Evolutionary conservation across 1,139 yeast species (phyloP).

Genomic region (Hemisphaericaspora xylofermentans): DNA sequence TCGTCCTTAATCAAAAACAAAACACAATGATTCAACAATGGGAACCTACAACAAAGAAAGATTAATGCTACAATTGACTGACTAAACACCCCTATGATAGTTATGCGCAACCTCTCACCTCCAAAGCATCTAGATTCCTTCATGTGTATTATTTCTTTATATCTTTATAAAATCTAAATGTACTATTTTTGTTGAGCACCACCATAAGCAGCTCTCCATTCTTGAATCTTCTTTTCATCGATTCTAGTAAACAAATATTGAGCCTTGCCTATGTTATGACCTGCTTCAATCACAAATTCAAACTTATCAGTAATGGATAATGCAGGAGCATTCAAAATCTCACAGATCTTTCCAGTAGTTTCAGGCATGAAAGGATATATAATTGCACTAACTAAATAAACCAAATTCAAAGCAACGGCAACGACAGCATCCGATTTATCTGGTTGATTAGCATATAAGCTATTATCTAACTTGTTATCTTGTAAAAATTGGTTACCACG

Average conservation of each 20-base stretch:
- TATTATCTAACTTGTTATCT: slow-evolving; percentile 91
- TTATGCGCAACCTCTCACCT: background rate
- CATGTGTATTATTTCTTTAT: background rate
- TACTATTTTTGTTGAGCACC: slow-evolving; percentile 49
- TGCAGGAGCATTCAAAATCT: slow-evolving; percentile 81
- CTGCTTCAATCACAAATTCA: slow-evolving; percentile 64
- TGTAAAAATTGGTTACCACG: slow-evolving; percentile 95
- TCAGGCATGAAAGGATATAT: slow-evolving; percentile 91
- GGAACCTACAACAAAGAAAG: background rate
- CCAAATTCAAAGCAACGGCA: slow-evolving; percentile 85
- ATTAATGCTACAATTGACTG: background rate
- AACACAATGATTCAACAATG: background rate
- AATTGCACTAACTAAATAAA: slow-evolving; percentile 77
- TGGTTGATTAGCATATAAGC: slow-evolving; percentile 72
- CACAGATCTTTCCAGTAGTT: slow-evolving; percentile 64
- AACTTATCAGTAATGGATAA: slow-evolving; percentile 77
- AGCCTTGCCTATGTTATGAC: slow-evolving; percentile 89
- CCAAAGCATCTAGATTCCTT: background rate
- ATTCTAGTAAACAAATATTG: slow-evolving; percentile 89
- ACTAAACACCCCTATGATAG: too few species aligned
- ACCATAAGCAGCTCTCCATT: slow-evolving; percentile 86
- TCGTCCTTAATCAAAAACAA: background rate
- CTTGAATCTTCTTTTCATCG: slow-evolving; percentile 82
- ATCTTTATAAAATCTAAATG: slow-evolving; percentile 1
- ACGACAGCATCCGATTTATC: slow-evolving; percentile 89